Base-by-base conservation (phyloP, 2,329 filamentous ascomycete genomes). In the Tothia fuscella region DNA sequence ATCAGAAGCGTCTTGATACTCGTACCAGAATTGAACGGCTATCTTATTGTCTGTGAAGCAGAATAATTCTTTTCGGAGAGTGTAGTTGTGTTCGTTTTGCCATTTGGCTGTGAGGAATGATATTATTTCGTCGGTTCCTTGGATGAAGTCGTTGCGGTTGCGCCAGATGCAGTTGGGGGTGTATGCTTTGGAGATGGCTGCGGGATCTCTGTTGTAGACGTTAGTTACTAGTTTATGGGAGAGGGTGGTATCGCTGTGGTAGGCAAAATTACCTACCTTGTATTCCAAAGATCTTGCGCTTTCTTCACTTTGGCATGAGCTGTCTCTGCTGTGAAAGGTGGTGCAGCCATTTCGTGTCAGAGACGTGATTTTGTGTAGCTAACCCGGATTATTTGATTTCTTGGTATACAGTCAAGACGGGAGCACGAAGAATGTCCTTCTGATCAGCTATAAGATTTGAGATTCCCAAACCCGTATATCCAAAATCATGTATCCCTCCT, bases 1-100 rank as follows among this genome's bases (percentile, higher is more conserved):
- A 28, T 81, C 79, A 2, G 68, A 51, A 6, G 62, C 61, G 52
- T 89, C 82, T 48, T 77, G 72, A 62, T 77, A 88, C 59, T 93
- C 81, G 53, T 89, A 93, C 85, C 85, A 93, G 58, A 91, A 93
- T 55, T 93, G 84, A 17, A 93, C 86, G 1, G 85, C 85, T 48
- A 88, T 89, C 60, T 76, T 81, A 59, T 89, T 68, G 28, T 78
- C 78, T 0, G 64, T 69, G 53, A 86, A 91, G 1, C 82, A 70
- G 59, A 93, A 93, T 1, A 93, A 65, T 56, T 93, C 86, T 58
- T 93, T 93, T 41, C 85, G 73, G 42, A 93, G 67, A 0, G 72
- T 70, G 53, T 93, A 93, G 13, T 69, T 75, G 32, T 73, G 64
- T 57, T 93, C 86, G 16, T 68, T 72, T 32, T 69, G 61, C 85